Evolutionary conservation across 441 rosid species (phyloP).

Genomic region (Eutrema salsugineum): DNA sequence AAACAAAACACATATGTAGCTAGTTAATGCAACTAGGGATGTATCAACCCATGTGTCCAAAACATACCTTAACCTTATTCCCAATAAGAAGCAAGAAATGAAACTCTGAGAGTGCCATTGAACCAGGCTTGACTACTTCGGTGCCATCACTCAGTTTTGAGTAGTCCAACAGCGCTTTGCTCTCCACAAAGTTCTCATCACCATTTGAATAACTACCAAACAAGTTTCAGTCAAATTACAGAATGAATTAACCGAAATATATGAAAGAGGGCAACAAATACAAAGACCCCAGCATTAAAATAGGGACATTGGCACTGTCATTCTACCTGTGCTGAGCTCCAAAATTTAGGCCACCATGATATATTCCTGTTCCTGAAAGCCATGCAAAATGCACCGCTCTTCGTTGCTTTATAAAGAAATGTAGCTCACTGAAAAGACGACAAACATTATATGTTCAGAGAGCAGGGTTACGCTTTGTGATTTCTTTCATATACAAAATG

Average conservation of each 20-base stretch:
- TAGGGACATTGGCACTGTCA: slow-evolving; percentile 24
- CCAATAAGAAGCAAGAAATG: slow-evolving; percentile 96
- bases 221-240: slow-evolving; percentile 26
- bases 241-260: slow-evolving; percentile 6
- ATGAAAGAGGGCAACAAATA: slow-evolving; percentile 9
- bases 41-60: slow-evolving; percentile 13
- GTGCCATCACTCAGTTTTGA: slow-evolving; percentile 72
- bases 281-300: slow-evolving; percentile 9
- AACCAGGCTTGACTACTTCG: slow-evolving; percentile 77
- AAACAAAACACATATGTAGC: slow-evolving; percentile 13
- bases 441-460: slow-evolving; percentile 22
- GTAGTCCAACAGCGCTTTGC: slow-evolving; percentile 91
- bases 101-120: slow-evolving; percentile 94
- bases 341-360: slow-evolving; percentile 97
- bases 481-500: slow-evolving; percentile 7
- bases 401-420: slow-evolving; percentile 96
- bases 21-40: not conserved
- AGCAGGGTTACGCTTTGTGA: slow-evolving; percentile 4
- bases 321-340: slow-evolving; percentile 92
- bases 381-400: slow-evolving; percentile 98
- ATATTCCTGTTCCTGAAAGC: slow-evolving; percentile 99
- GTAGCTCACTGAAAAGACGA: slow-evolving; percentile 69
- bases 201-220: slow-evolving; percentile 74
- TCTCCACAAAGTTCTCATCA: slow-evolving; percentile 97
- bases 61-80: slow-evolving; percentile 95